Conservation (phyloP, 495 filamentous ascomycete species). For the Friedmanniomyces simplex region DNA sequence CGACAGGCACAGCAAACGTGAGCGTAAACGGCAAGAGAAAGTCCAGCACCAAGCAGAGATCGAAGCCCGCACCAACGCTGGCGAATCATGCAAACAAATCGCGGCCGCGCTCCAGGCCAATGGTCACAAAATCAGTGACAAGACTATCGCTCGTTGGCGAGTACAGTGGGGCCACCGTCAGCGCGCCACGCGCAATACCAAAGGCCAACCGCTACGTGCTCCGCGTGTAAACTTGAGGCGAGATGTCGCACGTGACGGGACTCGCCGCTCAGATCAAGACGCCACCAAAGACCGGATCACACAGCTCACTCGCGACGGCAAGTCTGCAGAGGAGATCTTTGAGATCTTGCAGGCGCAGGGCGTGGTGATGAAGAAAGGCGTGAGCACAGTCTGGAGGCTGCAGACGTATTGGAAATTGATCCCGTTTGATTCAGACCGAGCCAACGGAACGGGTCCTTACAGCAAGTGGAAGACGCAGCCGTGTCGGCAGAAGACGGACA, state of each 20-base stretch:
- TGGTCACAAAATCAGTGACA: constrained; percentile 4
- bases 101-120: background rate
- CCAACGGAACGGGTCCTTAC: background rate
- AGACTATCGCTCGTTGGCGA: constrained; percentile 8
- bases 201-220: background rate
- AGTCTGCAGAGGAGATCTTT: constrained; percentile 5
- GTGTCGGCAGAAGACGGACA: background rate
- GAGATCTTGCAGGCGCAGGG: background rate
- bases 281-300: background rate
- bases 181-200: background rate
- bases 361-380: constrained; percentile 1
- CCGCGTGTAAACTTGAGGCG: background rate
- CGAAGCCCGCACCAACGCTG: constrained; percentile 2
- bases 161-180: constrained; percentile 9
- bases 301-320: background rate
- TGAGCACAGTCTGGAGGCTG: constrained; percentile 5
- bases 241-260: background rate
- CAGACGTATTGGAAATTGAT: constrained; percentile 11
- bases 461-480: background rate
- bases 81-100: constrained; percentile 13
- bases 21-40: background rate
- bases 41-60: background rate
- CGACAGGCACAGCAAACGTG: background rate
- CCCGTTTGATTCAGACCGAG: constrained; percentile 1
- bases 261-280: background rate